Base-by-base conservation (phyloP, 176 grass and related monocot genomes). In the Poa pratensis region DNA sequence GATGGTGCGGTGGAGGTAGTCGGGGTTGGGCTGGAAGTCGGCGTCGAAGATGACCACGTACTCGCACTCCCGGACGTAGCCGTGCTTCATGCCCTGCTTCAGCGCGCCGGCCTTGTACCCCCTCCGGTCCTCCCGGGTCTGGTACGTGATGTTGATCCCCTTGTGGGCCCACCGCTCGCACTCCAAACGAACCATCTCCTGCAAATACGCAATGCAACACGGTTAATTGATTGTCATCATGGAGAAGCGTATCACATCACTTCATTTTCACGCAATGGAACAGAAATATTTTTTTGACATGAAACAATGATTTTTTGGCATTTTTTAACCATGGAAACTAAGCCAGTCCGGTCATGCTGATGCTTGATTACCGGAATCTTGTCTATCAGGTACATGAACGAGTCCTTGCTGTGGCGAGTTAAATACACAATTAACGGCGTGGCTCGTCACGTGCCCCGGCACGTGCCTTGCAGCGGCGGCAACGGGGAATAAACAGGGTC, bases 71-170 rank as follows among this genome's bases (percentile, higher is more conserved):
- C 90, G 73, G 15, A 98, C 96, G 85, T 98, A 98, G 12, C 86
- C 82, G 83, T 95, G 91, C 82, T 81, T 89, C 96, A 98, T 98
- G 7, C 96, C 96, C 13, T 88, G 89, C 58, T 82, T 85, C 4
- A 98, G 93, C 45, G 96, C 96, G 1, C 93, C 96, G 7, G 96
- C 96, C 85, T 98, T 98, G 91, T 95, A 96, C 1, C 93, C 93
- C 42, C 65, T 89, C 0, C 96, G 88, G 84, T 96, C 90, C 28
- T 99, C 93, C 5, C 96, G 80, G 80, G 94, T 91, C 89, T 99
- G 93, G 86, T 99, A 99, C 85, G 94, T 96, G 24, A 99, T 94
- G 87, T 94, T 91, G 30, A 96, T 83, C 40, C 96, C 96, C 75
- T 96, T 95, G 62, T 88, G 91, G 24, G 80, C 92, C 96, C 96